Conservation (phyloP, 1,284 basidiomycete species). For the Ganoderma resinaceum region DNA sequence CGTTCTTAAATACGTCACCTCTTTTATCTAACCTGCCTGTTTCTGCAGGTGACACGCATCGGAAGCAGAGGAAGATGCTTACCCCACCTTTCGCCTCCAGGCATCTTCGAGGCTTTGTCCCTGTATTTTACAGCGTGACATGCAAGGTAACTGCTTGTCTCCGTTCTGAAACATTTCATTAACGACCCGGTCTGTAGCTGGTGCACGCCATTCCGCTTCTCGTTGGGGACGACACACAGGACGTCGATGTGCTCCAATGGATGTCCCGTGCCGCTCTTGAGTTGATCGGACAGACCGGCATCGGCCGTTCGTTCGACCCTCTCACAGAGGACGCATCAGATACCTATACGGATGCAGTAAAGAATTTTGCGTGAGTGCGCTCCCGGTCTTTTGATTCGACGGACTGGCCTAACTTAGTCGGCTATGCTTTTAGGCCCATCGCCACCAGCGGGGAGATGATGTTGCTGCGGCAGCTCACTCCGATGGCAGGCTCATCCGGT, state of each 20-base stretch:
- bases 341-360: constrained; percentile 37
- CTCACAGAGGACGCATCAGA: constrained; percentile 39
- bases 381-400: background rate
- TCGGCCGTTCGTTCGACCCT: constrained; percentile 48
- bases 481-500: constrained; percentile 43
- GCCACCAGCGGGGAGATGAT: constrained; percentile 22
- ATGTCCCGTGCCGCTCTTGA: constrained; percentile 47
- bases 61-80: constrained; percentile 27
- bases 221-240: constrained; percentile 25
- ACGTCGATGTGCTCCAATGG: constrained; percentile 44
- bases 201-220: constrained; percentile 32
- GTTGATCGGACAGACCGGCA: constrained; percentile 46
- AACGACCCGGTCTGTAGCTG: constrained; percentile 18
- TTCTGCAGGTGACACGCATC: constrained; percentile 14
- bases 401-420: background rate
- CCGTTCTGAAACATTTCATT: background rate
- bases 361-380: constrained; percentile 32
- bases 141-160: constrained; percentile 8
- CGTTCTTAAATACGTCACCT: too few species aligned
- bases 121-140: constrained; percentile 21
- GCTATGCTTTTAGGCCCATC: constrained; percentile 1
- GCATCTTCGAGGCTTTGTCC: constrained; percentile 19
- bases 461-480: constrained; percentile 32
- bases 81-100: constrained; percentile 20
- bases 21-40: background rate